Base-by-base conservation (phyloP, 2,329 filamentous ascomycete species). In the Stylonectria norvegica region DNA sequence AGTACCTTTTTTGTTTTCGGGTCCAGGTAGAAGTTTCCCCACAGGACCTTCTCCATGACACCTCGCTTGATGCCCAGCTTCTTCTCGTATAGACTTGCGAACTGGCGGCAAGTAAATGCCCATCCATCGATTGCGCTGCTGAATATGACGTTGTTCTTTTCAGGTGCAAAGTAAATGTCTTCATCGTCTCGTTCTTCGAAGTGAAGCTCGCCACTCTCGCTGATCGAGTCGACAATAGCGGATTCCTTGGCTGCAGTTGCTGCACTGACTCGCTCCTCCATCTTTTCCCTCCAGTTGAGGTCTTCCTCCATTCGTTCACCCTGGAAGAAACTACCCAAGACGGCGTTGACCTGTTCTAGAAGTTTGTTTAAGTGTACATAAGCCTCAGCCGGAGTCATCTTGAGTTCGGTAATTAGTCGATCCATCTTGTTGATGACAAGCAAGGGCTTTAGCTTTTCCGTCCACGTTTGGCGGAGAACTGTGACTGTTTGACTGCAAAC, bases 391-490 rank as follows among this genome's bases (percentile, higher is more conserved):
- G 93, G 89, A 6, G 82, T 95, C 85, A 98, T 90, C 62, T 94
- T 91, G 38, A 96, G 75, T 69, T 98, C 93, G 3, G 89, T 95
- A 41, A 98, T 78, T 40, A 98, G 76, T 42, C 93, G 81, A 65
- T 98, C 93, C 73, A 98, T 95, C 68, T 98, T 98, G 72, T 98
- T 98, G 66, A 98, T 91, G 40, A 97, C 89, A 29, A 98, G 75
- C 27, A 98, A 71, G 1, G 93, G 93, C 65, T 94, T 95, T 46
- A 98, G 75, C 66, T 95, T 93, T 68, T 98, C 93, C 22, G 84
- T 85, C 90, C 91, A 98, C 33, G 89, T 85, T 63, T 98, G 93
- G 23, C 93, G 82, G 42, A 98, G 73, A 12, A 98, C 93, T 1
- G 93, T 98, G 25, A 98, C 93, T 0, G 93, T 98, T 68, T 98